Percentiles rank a stretch among this genome's conserved stretches.
These are phyloP conservation scores for Penicillium cosmopolitanum DNA, from an alignment of 495 filamentous ascomycete species.

Conservation along the genomic window DNA sequence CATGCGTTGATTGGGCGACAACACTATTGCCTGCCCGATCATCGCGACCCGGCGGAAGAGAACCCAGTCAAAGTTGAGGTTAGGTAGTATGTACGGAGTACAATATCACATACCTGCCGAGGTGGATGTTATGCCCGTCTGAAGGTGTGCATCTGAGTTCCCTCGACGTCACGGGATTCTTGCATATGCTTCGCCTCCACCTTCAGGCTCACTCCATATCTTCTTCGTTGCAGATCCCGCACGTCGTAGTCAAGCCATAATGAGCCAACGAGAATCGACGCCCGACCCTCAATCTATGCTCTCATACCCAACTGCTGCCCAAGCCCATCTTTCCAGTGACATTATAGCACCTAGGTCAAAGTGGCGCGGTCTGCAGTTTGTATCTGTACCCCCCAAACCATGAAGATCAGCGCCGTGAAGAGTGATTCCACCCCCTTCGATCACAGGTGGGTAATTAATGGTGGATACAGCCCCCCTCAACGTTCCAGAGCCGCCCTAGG, in stretches of 20 bases:
- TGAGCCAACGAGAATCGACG: slow-evolving; percentile 18
- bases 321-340: slow-evolving; percentile 12
- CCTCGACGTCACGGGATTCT: slow-evolving; percentile 21
- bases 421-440: slow-evolving; percentile 15
- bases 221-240: slow-evolving; percentile 27
- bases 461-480: slow-evolving; percentile 16
- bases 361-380: slow-evolving; percentile 15
- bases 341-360: slow-evolving; percentile 20
- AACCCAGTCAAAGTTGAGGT: slow-evolving; percentile 1
- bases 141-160: not conserved
- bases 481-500: slow-evolving; percentile 18
- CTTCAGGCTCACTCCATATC: slow-evolving; percentile 24
- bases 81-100: not conserved
- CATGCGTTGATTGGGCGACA: slow-evolving; percentile 32
- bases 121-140: not conserved
- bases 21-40: slow-evolving; percentile 18
- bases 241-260: slow-evolving; percentile 19
- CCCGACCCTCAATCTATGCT: slow-evolving; percentile 20
- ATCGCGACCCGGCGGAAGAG: slow-evolving; percentile 12
- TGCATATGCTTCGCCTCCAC: slow-evolving; percentile 23
- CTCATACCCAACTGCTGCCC: slow-evolving; percentile 45
- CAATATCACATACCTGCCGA: not conserved
- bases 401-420: slow-evolving; percentile 26
- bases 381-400: not conserved
- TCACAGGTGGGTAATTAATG: slow-evolving; percentile 6